phyloP scores from a whole-genome alignment of 768 basidiomycete species.

The Suillus americanus region DNA sequence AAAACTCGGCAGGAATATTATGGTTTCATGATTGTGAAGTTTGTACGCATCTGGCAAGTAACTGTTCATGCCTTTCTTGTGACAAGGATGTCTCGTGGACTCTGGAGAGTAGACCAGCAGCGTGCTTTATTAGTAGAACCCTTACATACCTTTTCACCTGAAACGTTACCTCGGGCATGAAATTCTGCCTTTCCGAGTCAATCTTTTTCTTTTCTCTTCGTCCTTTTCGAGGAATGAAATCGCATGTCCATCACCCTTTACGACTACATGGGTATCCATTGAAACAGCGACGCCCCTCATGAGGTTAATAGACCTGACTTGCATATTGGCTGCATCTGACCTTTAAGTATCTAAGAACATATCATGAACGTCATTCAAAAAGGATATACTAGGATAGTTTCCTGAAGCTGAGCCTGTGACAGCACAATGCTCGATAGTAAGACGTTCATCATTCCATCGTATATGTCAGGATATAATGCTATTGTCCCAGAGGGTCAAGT shows the following conservation, averaged over 20 bases:
- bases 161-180: not conserved
- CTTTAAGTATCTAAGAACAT: not conserved
- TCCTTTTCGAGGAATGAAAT: not conserved
- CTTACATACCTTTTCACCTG: not conserved
- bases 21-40: slow-evolving; percentile 2
- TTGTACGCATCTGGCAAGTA: slow-evolving; percentile 3
- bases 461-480: not conserved
- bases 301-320: not conserved
- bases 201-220: not conserved
- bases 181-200: not conserved
- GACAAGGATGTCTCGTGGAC: not conserved
- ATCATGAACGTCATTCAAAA: not conserved
- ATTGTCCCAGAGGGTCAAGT: not conserved
- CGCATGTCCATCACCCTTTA: not conserved
- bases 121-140: not conserved
- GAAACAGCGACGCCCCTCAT: not conserved
- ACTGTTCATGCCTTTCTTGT: slow-evolving; percentile 1
- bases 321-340: not conserved
- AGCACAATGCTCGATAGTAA: not conserved
- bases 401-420: not conserved
- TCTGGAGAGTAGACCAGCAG: not conserved
- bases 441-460: not conserved
- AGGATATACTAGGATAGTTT: not conserved
- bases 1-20: not conserved
- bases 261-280: not conserved